These are phyloP conservation scores for Wickerhamiella occidentalis DNA, from an alignment of 805 yeast genomes.

Conservation along the genomic window DNA sequence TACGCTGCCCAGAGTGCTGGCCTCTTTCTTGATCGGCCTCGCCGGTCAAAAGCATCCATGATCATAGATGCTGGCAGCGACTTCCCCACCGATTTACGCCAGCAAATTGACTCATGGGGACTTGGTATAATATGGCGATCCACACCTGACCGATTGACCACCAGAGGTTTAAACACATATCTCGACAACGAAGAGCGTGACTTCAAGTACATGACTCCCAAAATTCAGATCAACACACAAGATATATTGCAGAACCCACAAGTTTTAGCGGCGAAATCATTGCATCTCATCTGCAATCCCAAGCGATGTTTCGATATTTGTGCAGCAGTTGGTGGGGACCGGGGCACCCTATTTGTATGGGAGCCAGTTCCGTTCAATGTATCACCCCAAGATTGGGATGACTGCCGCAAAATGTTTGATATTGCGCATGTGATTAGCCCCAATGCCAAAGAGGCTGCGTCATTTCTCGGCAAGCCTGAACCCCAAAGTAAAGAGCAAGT, in stretches of 20 bases:
- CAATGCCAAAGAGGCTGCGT: constrained; percentile 71
- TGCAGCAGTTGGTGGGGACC: constrained; percentile 18
- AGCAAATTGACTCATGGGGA: constrained; percentile 45
- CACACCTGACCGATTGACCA: constrained; percentile 45
- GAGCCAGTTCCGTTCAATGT: constrained; percentile 83
- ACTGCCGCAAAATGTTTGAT: constrained; percentile 31
- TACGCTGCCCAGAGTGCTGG: constrained; percentile 68
- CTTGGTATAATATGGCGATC: constrained; percentile 47
- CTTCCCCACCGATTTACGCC: constrained; percentile 42
- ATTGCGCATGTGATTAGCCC: constrained; percentile 60
- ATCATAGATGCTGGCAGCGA: constrained; percentile 72
- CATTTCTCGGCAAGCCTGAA: constrained; percentile 38
- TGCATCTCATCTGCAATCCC: constrained; percentile 69
- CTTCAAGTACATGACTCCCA: constrained; percentile 53
- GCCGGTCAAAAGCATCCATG: constrained; percentile 40
- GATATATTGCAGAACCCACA: constrained; percentile 38
- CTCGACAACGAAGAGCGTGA: constrained; percentile 46
- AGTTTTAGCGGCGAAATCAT: constrained; percentile 34
- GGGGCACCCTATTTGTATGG: constrained; percentile 46
- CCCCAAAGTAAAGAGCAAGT: constrained; percentile 35
- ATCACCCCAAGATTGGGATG: constrained; percentile 34
- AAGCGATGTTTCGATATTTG: constrained; percentile 40
- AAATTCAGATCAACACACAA: constrained; percentile 42
- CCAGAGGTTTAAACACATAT: constrained; percentile 73
- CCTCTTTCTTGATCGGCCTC: constrained; percentile 32